Evolutionary conservation across 2,329 filamentous ascomycete species (phyloP), one percentile per base, ranked within the genome.

Genomic region (Mollisiaceae sp.): DNA sequence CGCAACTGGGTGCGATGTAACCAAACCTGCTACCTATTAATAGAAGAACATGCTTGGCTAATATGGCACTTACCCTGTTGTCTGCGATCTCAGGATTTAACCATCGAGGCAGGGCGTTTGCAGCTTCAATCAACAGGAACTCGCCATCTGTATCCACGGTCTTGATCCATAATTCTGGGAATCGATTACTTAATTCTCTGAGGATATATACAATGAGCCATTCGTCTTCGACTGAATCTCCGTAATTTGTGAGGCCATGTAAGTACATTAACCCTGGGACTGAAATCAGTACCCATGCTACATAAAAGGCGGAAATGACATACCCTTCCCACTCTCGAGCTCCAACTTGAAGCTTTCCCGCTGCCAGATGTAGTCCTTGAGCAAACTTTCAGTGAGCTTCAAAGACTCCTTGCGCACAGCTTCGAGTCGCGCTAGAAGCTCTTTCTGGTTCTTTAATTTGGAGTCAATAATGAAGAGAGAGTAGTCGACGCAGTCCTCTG

Each of bases 301-400:
- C 15, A 14, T 14, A 12, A 27, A 52, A 27, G 9, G 20, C 8
- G 9, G 47, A 22, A 32, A 15, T 12, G 22, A 52, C 81, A 73
- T 76, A 89, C 89, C 87, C 73, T 82, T 78, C 24, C 82, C 80
- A 61, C 79, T 90, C 78, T 82, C 90, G 73, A 82, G 82, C 82
- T 52, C 80, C 75, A 36, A 87, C n/a, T 83, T 84, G 69, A 99
- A 94, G 0, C 83, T 80, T 61, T 97, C 93, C 14, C 93, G 87
- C 77, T 99, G 95, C 95, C 95, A 99, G 68, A 99, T 97, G 73
- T 97, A 97, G 67, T 92, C 89, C 70, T 87, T 89, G n/a, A 94
- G 83, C 8, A 93, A 79, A 2, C 83, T 81, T 52, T 86, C 87
- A 4, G 79, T 77, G n/a, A 95, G 78, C 35, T 87, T 82, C 2